phyloP scores from a whole-genome alignment of 106 monocot species.

The Gastrodia elata region DNA sequence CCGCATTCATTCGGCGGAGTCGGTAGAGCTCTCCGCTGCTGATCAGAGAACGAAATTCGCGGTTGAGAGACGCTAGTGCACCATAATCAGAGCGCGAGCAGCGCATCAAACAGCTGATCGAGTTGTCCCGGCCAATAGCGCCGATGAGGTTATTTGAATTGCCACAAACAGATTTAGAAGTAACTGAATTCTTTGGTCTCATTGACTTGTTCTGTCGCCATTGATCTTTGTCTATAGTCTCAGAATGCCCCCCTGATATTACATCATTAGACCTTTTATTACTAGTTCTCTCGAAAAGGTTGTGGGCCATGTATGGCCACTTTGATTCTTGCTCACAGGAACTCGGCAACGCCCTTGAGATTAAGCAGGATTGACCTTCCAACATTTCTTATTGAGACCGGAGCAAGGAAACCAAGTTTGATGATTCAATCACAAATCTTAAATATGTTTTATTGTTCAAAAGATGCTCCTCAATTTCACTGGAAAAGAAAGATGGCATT shows the following conservation, averaged over 20 bases:
- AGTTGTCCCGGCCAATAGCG: constrained; percentile 42
- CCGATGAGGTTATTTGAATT: constrained; percentile 27
- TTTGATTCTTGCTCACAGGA: constrained; percentile 63
- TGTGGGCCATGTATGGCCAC: constrained; percentile 48
- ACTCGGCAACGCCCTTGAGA: constrained; percentile 45
- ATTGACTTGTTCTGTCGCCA: not conserved
- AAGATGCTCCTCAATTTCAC: not conserved
- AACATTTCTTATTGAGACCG: constrained; percentile 31
- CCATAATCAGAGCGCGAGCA: constrained; percentile 54
- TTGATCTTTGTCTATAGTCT: not conserved
- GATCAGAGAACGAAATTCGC: constrained; percentile 40
- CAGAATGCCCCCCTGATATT: constrained; percentile 3
- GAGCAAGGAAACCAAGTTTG: not conserved
- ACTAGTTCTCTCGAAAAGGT: constrained; percentile 39
- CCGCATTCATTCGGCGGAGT: constrained; percentile 25
- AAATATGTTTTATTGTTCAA: not conserved
- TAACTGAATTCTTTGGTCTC: not conserved
- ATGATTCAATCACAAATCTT: not conserved
- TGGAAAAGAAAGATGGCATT: not conserved
- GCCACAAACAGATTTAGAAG: constrained; percentile 5
- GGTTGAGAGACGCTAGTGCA: constrained; percentile 37
- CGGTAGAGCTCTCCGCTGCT: constrained; percentile 57
- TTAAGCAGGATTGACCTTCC: constrained; percentile 65
- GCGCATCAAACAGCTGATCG: constrained; percentile 47
- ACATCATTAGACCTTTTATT: constrained; percentile 22